Conservation (phyloP, 2,329 filamentous ascomycete species). For the Elsinoe perseae region DNA sequence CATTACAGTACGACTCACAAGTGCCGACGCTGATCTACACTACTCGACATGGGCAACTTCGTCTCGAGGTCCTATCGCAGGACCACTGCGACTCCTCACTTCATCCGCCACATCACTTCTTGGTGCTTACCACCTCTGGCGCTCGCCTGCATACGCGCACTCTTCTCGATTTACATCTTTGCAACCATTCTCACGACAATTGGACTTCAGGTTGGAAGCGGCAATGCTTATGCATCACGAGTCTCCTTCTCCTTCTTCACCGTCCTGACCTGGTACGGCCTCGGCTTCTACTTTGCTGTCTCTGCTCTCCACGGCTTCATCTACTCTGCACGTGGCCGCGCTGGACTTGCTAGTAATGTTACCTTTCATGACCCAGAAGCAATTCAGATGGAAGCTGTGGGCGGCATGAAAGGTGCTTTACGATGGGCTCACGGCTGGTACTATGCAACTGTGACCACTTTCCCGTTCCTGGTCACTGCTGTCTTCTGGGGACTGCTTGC, state of each 20-base stretch:
- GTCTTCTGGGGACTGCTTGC: conserved; percentile 38
- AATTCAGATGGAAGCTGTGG: background rate
- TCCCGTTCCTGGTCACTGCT: conserved; percentile 40
- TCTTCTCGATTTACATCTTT: conserved; percentile 57
- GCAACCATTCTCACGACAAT: conserved; percentile 61
- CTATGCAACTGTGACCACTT: conserved; percentile 37
- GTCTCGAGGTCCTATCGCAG: conserved; percentile 17
- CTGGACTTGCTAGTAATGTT: conserved; percentile 34
- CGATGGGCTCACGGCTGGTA: conserved; percentile 35
- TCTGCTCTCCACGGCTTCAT: conserved; percentile 60
- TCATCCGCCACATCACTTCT: conserved; percentile 62
- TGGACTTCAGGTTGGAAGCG: conserved; percentile 54
- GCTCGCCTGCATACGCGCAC: conserved; percentile 51
- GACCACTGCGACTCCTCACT: conserved; percentile 19
- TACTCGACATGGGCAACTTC: conserved; percentile 2
- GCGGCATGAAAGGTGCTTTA: conserved; percentile 22
- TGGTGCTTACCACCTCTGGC: conserved; percentile 65
- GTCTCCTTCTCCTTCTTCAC: conserved; percentile 76
- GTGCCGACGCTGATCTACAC: background rate
- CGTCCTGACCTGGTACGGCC: conserved; percentile 70
- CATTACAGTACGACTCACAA: background rate
- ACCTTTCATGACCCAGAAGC: background rate
- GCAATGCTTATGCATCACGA: conserved; percentile 40
- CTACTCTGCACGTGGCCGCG: conserved; percentile 44
- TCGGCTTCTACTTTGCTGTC: conserved; percentile 69